Conservation (phyloP, 495 filamentous ascomycete species). For the Rhizodiscina lignyota region DNA sequence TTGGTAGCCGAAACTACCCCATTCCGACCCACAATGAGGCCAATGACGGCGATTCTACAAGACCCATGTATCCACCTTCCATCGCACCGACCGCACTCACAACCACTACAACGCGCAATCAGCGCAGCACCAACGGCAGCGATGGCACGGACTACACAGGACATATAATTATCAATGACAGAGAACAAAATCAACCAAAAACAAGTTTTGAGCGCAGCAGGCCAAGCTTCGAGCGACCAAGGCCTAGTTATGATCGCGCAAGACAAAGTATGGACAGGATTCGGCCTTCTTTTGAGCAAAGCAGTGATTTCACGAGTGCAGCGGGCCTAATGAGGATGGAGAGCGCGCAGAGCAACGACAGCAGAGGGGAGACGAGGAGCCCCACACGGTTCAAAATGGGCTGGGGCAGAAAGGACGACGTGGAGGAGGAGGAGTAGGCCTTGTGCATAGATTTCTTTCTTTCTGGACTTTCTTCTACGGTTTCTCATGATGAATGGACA, state of each 20-base stretch:
- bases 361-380: too few relatives aligned
- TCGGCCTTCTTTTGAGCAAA: constrained; percentile 65
- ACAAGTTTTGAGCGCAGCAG: constrained; percentile 31
- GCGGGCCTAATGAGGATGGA: constrained; percentile 72
- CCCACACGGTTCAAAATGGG: too few relatives aligned
- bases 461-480: too few relatives aligned
- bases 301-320: constrained; percentile 79
- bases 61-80: constrained; percentile 84
- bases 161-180: constrained; percentile 27
- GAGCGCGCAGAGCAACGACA: constrained; percentile 15
- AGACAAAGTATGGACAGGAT: constrained; percentile 58
- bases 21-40: constrained; percentile 26
- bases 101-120: constrained; percentile 63
- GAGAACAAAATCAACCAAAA: background rate
- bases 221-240: constrained; percentile 29
- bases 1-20: too few relatives aligned
- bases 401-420: too few relatives aligned
- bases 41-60: constrained; percentile 60
- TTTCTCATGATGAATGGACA: too few relatives aligned
- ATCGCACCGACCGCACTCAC: constrained; percentile 58
- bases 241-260: constrained; percentile 66
- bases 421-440: too few relatives aligned
- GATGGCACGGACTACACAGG: constrained; percentile 86
- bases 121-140: constrained; percentile 77
- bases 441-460: too few relatives aligned